These are phyloP conservation scores for Staphylotrichum longicolle DNA, from an alignment of 495 filamentous ascomycete genomes.

Conservation along the genomic window DNA sequence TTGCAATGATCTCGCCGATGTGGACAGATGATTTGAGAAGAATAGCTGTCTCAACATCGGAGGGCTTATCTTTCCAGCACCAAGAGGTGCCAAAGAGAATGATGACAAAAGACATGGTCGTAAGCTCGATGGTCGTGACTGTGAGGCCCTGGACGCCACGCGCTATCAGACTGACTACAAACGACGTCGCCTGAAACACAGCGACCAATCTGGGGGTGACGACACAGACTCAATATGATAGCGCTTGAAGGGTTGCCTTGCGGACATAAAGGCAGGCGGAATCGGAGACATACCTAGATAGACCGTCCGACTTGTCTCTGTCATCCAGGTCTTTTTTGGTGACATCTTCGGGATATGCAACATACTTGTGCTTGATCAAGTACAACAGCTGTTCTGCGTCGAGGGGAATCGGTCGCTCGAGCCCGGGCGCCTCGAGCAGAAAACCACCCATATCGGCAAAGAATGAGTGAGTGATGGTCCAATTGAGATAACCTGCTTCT, in stretches of 20 bases:
- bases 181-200: conserved; percentile 18
- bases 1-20: too few species aligned
- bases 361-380: conserved; percentile 27
- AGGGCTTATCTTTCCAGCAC: conserved; percentile 22
- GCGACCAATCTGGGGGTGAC: conserved; percentile 10
- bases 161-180: neutral
- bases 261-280: too few species aligned
- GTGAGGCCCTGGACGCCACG: conserved; percentile 12
- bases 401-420: conserved; percentile 30
- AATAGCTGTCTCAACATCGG: neutral
- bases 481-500: conserved; percentile 12
- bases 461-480: conserved; percentile 40
- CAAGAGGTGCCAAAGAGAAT: conserved; percentile 20
- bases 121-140: conserved; percentile 24
- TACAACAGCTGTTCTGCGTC: conserved; percentile 39
- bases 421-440: conserved; percentile 24
- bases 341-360: conserved; percentile 17
- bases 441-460: conserved; percentile 43
- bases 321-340: conserved; percentile 32
- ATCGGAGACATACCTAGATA: conserved; percentile 14
- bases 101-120: conserved; percentile 21
- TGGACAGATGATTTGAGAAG: too few species aligned
- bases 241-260: neutral
- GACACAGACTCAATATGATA: neutral
- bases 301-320: conserved; percentile 16